Base-by-base conservation (phyloP, 139 green algal genomes). In the Zygnema circumcarinatum region DNA sequence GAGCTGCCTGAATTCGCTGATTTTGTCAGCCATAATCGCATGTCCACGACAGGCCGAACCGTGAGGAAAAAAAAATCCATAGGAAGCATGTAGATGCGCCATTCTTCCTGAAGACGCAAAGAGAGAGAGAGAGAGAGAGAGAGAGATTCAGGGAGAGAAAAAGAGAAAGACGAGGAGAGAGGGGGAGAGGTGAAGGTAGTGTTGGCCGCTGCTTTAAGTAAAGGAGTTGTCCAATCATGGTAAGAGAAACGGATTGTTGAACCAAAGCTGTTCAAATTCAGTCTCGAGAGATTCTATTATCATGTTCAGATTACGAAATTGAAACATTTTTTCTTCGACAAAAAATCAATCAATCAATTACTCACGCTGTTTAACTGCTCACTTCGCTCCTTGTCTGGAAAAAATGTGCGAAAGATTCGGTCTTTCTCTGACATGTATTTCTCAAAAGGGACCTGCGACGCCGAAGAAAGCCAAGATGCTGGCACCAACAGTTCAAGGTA, bases 31-130 rank as follows among this genome's bases (percentile, higher is more conserved):
- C 76, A 84, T 16, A 84, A 22, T 32, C 76, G 16, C 76, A 86
- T 85, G 62, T 86, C 54, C 7, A 86, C 2, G 2, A 86, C 33
- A 32, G 79, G 79, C 2, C 54, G 79, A n/a, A 82, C 54, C 31
- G 2, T 53, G 21, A 85, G 21, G 54, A 86, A 86, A 41, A 86
- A 85, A 21, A 86, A 86, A 40, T 80, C 80, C 29, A 85, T 85
- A 40, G 79, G 62, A 25, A 86, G 21, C 54, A 85, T 2, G 2
- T 33, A 76, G n/a, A 86, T 20, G 2, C 79, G 2, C 54, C 62
- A 86, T 2, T 38, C 21, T 67, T 86, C 62, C 54, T 86, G 69
- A 11, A 20, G 11, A 39, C 35, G 11, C 3, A 39, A 3, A 11
- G 3, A 52, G 35, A 39, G 16, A 39, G 29, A 72, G 25, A 72